Evolutionary conservation across 1,284 basidiomycete genomes (phyloP), one percentile per base, ranked within the genome.

Genomic region (Takashimella tepidaria): DNA sequence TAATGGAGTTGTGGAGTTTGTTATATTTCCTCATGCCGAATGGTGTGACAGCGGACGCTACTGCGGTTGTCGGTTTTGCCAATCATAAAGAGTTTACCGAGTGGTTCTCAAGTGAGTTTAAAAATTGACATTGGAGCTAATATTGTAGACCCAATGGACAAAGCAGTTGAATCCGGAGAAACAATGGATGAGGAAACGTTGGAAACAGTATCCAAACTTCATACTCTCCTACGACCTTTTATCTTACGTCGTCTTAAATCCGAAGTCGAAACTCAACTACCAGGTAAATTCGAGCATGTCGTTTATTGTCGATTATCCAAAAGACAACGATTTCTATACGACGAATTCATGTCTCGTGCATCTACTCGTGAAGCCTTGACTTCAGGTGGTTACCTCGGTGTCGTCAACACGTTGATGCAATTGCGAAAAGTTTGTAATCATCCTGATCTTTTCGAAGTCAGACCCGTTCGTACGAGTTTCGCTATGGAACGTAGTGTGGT

Each of bases 361-460:
- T 86, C 91, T 57, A 98, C 95, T 2, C 83, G 84, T 41, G 86
- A 89, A 63, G 89, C 89, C 13, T 80, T 98, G 47, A 81, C 86
- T 16, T 91, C 89, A 4, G 95, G 93, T 3, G 92, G 92, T 53
- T 82, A 81, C 63, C 76, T 83, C 53, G 80, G 79, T 49, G 92
- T 98, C 56, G 92, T 93, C 74, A 98, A 98, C 72, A 89, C 95
- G 56, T 81, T 98, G 55, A 98, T 98, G 93, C 95, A 98, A 71
- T 80, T 96, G 20, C 83, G 90, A 49, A 93, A 93, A 76, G 90
- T 92, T 41, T 95, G 92, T 79, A 96, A 96, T 65, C 92, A 97
- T 70, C 93, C 93, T 0, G 89, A 97, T 69, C 79, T 98, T 21
- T 97, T 98, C 72, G 95, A 98, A 75, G 88, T 95, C 19, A 83